These are phyloP conservation scores for Chlamydomonas reinhardtii DNA, from an alignment of 163 green algal genomes.

Conservation along the genomic window DNA sequence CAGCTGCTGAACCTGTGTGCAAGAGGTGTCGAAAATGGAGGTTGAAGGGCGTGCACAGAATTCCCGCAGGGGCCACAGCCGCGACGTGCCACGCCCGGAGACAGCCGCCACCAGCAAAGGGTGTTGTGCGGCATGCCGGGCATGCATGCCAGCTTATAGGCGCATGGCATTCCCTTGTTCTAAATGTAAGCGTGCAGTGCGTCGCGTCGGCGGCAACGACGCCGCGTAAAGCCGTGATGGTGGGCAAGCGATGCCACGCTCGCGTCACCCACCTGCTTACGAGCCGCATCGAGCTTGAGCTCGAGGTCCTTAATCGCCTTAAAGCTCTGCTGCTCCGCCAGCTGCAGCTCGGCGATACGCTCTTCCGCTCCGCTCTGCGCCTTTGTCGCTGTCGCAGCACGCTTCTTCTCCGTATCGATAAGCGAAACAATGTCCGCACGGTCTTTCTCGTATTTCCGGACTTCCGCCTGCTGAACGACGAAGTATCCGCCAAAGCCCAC, in stretches of 20 bases:
- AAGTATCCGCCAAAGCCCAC: conserved; percentile 36
- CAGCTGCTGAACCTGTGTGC: conserved; percentile 39
- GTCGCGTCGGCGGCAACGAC: no score
- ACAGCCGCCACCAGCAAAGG: no score
- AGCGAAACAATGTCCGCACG: conserved; percentile 16
- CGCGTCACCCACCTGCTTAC: conserved; percentile 14
- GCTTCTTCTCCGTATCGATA: conserved; percentile 38
- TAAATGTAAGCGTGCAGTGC: no score
- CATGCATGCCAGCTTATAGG: no score
- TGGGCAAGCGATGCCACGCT: no score
- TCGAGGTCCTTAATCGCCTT: conserved; percentile 32
- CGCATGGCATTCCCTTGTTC: no score
- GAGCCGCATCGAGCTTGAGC: conserved; percentile 34
- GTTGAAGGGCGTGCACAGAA: no score
- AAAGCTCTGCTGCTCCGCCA: neutral
- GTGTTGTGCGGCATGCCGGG: no score
- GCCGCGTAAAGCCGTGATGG: no score
- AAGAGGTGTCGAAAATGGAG: conserved; percentile 5
- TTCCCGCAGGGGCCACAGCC: no score
- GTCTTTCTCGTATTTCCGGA: conserved; percentile 41
- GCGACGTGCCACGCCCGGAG: no score
- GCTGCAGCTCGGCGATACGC: conserved; percentile 18
- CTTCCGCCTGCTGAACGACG: conserved; percentile 19
- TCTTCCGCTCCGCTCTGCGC: neutral
- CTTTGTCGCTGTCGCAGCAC: neutral